Evolutionary conservation across 2,329 filamentous ascomycete species (phyloP).

Genomic region (Claviceps maximensis): DNA sequence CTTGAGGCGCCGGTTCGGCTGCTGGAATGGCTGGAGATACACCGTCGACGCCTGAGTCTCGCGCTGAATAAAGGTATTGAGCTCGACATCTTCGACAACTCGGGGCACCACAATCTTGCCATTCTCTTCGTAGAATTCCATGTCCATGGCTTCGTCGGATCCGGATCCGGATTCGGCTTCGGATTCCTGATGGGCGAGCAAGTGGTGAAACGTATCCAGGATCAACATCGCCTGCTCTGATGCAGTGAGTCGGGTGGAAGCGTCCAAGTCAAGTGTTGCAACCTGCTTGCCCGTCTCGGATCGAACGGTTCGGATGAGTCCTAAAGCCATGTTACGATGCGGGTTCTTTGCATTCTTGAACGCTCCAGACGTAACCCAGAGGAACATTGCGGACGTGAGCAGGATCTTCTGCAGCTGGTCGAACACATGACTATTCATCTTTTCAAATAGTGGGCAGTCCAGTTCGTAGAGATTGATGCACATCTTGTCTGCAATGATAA

Average conservation of each 20-base stretch:
- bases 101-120: slow-evolving; percentile 18
- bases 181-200: not conserved
- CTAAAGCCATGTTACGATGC: slow-evolving; percentile 30
- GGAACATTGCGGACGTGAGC: slow-evolving; percentile 16
- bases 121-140: slow-evolving; percentile 17
- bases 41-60: slow-evolving; percentile 12
- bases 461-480: slow-evolving; percentile 22
- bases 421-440: slow-evolving; percentile 15
- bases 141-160: slow-evolving; percentile 11
- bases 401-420: not conserved
- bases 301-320: slow-evolving; percentile 31
- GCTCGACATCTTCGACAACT: slow-evolving; percentile 13
- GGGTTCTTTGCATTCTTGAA: slow-evolving; percentile 23
- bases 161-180: not conserved
- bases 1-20: slow-evolving; percentile 19
- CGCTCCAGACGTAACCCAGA: slow-evolving; percentile 28
- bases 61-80: slow-evolving; percentile 16
- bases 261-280: slow-evolving; percentile 32
- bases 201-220: not conserved
- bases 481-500: not conserved
- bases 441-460: slow-evolving; percentile 28
- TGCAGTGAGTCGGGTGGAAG: slow-evolving; percentile 11
- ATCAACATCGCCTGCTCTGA: not conserved
- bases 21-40: slow-evolving; percentile 25
- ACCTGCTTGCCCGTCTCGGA: slow-evolving; percentile 32